These are phyloP conservation scores for Irpex lacteus DNA, from an alignment of 1,284 basidiomycete genomes.

Conservation along the genomic window DNA sequence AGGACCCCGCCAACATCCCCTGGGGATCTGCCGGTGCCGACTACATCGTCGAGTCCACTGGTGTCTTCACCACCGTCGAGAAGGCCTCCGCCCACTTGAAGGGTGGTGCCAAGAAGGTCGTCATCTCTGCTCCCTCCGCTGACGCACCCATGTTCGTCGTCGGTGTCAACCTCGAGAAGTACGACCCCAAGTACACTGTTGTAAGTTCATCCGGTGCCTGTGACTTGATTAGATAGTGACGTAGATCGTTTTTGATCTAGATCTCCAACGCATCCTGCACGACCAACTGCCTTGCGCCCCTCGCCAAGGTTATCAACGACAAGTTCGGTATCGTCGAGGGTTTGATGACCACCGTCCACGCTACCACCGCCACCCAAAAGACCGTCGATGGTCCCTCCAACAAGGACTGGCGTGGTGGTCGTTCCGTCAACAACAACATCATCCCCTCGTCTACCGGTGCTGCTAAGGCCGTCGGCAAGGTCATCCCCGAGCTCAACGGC, in stretches of 20 bases:
- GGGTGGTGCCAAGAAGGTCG: constrained; percentile 99
- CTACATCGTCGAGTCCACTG: constrained; percentile 97
- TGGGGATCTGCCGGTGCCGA: constrained; percentile 85
- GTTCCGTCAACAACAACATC: constrained; percentile 97
- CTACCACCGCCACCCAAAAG: constrained; percentile 98
- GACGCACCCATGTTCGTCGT: constrained; percentile 98
- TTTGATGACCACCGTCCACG: constrained; percentile 99
- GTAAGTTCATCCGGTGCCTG: constrained; percentile 40
- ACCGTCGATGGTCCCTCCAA: constrained; percentile 95
- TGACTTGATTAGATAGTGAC: neutral
- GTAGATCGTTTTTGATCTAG: constrained; percentile 31
- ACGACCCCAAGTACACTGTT: constrained; percentile 90
- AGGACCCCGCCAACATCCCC: constrained; percentile 84
- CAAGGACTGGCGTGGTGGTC: constrained; percentile 98
- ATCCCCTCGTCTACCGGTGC: constrained; percentile 99
- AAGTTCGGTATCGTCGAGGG: constrained; percentile 94
- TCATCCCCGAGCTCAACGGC: constrained; percentile 96
- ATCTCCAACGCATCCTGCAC: constrained; percentile 99
- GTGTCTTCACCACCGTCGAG: constrained; percentile 97
- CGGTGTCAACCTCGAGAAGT: constrained; percentile 96
- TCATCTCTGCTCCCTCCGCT: constrained; percentile 98
- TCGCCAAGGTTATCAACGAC: constrained; percentile 98
- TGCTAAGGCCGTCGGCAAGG: constrained; percentile 99
- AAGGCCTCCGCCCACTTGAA: constrained; percentile 94
- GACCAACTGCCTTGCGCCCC: constrained; percentile 98